phyloP scores from a whole-genome alignment of 208 protist species.

The Strigomonas galati region DNA sequence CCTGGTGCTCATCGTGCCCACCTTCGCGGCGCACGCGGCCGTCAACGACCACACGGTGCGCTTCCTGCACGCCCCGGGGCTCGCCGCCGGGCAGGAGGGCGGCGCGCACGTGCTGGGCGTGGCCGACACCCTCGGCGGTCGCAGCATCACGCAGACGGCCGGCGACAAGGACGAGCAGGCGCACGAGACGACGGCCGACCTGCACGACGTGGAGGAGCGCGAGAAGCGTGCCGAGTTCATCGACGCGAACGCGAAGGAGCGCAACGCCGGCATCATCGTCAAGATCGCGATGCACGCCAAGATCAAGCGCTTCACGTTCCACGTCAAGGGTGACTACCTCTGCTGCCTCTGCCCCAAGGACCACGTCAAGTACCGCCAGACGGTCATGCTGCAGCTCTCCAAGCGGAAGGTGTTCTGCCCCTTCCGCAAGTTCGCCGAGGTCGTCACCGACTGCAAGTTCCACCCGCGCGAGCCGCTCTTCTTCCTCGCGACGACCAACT shows the following conservation, averaged over 20 bases:
- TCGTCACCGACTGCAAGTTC: slow-evolving; percentile 94
- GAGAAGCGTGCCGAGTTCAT: slow-evolving; percentile 90
- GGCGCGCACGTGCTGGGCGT: slow-evolving; percentile 23
- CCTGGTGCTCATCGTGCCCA: slow-evolving; percentile 88
- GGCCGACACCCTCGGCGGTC: slow-evolving; percentile 62
- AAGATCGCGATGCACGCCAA: slow-evolving; percentile 89
- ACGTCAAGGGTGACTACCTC: slow-evolving; percentile 88
- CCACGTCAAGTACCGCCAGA: slow-evolving; percentile 92
- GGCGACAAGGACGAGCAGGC: slow-evolving; percentile 80
- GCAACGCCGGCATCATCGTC: slow-evolving; percentile 79
- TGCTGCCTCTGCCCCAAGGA: slow-evolving; percentile 91
- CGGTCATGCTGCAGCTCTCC: slow-evolving; percentile 91
- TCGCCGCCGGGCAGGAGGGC: slow-evolving; percentile 27
- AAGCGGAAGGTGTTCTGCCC: slow-evolving; percentile 91
- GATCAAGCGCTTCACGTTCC: slow-evolving; percentile 88
- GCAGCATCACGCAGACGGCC: slow-evolving; percentile 75
- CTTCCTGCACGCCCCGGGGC: slow-evolving; percentile 71
- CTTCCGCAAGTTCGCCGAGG: slow-evolving; percentile 89
- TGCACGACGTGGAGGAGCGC: slow-evolving; percentile 82
- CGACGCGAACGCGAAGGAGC: slow-evolving; percentile 67
- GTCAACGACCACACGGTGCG: slow-evolving; percentile 90
- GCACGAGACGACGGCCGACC: slow-evolving; percentile 61
- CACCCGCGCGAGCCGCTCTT: slow-evolving; percentile 99
- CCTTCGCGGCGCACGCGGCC: slow-evolving; percentile 69
- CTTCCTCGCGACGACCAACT: slow-evolving; percentile 95